phyloP scores from a whole-genome alignment of 2,329 filamentous ascomycete species.

The Ophiosphaerella korrae region DNA sequence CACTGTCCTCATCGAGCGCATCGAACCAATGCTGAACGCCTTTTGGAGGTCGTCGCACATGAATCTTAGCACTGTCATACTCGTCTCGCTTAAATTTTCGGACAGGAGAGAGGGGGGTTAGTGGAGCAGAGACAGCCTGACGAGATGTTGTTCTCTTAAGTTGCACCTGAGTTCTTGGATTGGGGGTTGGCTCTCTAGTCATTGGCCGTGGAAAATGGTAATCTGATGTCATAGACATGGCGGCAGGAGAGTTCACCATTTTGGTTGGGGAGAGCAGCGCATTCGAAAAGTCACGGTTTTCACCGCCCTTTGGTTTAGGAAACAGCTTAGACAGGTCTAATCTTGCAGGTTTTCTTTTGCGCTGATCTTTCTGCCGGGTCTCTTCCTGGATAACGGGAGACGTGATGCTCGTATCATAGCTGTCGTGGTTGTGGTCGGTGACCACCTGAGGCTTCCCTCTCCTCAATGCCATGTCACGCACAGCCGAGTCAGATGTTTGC shows the following conservation, averaged over 20 bases:
- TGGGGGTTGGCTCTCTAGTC: constrained; percentile 38
- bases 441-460: constrained; percentile 44
- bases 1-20: constrained; percentile 50
- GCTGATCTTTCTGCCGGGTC: constrained; percentile 23
- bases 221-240: constrained; percentile 47
- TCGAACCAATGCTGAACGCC: constrained; percentile 60
- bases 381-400: constrained; percentile 27
- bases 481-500: constrained; percentile 52
- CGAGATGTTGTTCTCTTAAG: constrained; percentile 23
- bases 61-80: constrained; percentile 54
- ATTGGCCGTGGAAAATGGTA: constrained; percentile 39
- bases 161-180: constrained; percentile 18
- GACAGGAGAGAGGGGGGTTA: constrained; percentile 26
- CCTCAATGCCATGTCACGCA: constrained; percentile 50
- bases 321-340: constrained; percentile 53
- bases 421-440: constrained; percentile 14
- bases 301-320: constrained; percentile 39
- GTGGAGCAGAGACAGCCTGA: constrained; percentile 20
- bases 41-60: constrained; percentile 54
- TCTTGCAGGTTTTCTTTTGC: constrained; percentile 43
- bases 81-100: constrained; percentile 43
- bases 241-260: constrained; percentile 48
- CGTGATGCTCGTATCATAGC: constrained; percentile 22
- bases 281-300: constrained; percentile 16
- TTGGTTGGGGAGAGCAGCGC: constrained; percentile 46